These are phyloP conservation scores for Malus sieversii DNA, from an alignment of 306 rosid genomes.

Conservation along the genomic window DNA sequence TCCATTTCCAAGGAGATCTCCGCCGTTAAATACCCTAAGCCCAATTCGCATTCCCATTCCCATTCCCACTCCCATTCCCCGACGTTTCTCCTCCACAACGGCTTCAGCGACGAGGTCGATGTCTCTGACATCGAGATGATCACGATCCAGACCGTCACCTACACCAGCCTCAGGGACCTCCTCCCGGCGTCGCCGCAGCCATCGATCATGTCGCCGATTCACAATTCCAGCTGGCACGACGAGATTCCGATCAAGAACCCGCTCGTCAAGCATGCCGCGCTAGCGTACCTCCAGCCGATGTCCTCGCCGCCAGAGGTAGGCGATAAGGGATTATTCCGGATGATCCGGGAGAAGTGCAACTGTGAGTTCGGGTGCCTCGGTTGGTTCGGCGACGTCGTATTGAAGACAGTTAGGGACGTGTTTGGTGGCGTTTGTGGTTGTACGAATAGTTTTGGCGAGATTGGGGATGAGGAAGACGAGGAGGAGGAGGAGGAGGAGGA, in stretches of 20 bases:
- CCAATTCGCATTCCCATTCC: neutral
- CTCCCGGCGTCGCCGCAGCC: slow-evolving; percentile 21
- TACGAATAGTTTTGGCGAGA: neutral
- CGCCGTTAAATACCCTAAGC: neutral
- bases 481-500: slow-evolving; percentile 1
- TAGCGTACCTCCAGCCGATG: slow-evolving; percentile 62
- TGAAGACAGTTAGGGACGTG: neutral
- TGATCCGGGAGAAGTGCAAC: slow-evolving; percentile 19
- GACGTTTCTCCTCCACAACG: slow-evolving; percentile 17
- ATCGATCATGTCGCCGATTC: slow-evolving; percentile 8
- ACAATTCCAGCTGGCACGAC: slow-evolving; percentile 35
- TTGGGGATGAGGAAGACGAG: neutral
- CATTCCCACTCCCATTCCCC: neutral
- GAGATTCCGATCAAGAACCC: slow-evolving; percentile 58
- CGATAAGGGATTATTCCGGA: neutral
- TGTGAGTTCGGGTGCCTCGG: slow-evolving; percentile 31
- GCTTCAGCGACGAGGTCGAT: neutral
- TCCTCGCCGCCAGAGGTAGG: slow-evolving; percentile 14
- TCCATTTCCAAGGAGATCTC: neutral
- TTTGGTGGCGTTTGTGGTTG: neutral
- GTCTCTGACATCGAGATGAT: slow-evolving; percentile 31
- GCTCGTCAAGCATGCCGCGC: slow-evolving; percentile 62
- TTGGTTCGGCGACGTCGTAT: slow-evolving; percentile 27
- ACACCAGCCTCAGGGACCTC: slow-evolving; percentile 57
- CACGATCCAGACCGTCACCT: slow-evolving; percentile 13